Evolutionary conservation across 2,329 filamentous ascomycete species (phyloP).

Genomic region (Fusarium fracticaudum): DNA sequence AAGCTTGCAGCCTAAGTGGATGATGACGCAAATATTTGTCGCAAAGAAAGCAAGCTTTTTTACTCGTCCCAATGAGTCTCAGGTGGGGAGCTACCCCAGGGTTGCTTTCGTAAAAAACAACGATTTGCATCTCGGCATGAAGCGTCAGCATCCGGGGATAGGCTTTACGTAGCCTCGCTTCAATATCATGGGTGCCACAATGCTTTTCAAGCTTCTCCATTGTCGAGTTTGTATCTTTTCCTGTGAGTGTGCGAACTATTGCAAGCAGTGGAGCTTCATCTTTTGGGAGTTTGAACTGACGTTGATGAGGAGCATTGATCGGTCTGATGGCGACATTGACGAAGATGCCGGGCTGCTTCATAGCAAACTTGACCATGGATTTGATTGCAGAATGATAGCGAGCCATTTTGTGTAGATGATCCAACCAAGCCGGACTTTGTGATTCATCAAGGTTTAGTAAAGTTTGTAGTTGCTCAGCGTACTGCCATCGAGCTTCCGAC

Average conservation of each 20-base stretch:
- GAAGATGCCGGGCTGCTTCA: slow-evolving; percentile 38
- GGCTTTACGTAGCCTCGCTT: slow-evolving; percentile 25
- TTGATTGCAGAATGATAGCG: slow-evolving; percentile 42
- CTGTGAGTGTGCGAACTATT: neutral
- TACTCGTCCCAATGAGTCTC: slow-evolving; percentile 46
- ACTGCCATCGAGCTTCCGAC: slow-evolving; percentile 38
- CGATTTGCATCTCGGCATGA: slow-evolving; percentile 47
- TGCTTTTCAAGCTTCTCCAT: slow-evolving; percentile 22
- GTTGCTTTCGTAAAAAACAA: slow-evolving; percentile 46
- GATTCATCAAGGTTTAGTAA: slow-evolving; percentile 1
- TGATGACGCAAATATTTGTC: slow-evolving; percentile 40
- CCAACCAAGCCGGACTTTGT: slow-evolving; percentile 24
- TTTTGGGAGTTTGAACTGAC: neutral
- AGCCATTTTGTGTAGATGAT: slow-evolving; percentile 40
- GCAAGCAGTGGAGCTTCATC: neutral
- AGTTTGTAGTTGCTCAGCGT: slow-evolving; percentile 32
- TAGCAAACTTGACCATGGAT: slow-evolving; percentile 43
- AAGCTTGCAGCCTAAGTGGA: slow-evolving; percentile 37
- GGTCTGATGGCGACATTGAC: neutral
- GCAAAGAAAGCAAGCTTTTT: slow-evolving; percentile 48
- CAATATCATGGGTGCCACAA: neutral
- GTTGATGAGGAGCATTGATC: neutral
- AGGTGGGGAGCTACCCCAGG: slow-evolving; percentile 30
- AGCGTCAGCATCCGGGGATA: slow-evolving; percentile 38
- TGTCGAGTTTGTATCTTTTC: neutral